Evolutionary conservation across 345 rosid species (phyloP), one percentile per base, ranked within the genome.

Genomic region (Eucalyptus viminalis): DNA sequence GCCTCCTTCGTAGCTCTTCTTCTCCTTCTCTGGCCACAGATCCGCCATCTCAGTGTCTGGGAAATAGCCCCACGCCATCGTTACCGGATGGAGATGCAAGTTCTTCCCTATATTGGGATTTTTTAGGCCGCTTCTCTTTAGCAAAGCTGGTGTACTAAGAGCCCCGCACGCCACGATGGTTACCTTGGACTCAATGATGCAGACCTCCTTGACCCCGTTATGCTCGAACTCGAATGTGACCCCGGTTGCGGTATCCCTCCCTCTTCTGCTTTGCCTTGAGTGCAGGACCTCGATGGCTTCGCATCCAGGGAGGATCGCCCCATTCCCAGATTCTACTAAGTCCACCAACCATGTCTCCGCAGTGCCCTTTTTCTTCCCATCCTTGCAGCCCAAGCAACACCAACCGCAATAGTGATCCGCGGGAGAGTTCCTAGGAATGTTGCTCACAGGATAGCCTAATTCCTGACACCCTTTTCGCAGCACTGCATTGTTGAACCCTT

Each of bases 51-150:
- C 45, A 6, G 81, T 8, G 34, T 93, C 94, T 1, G 97, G 97
- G 76, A 96, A 96, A 88, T 95, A 94, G 54, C 98, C 99, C 98
- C 99, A 97, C 5, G 95, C 96, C 97, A 97, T 96, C 83, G 97
- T 90, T 65, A 96, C 98, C 1, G 98, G 98, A 90, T 97, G 99
- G 88, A 96, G 93, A 90, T 92, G 96, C 88, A 97, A 88, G 88
- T 96, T 93, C 69, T 89, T 95, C 17, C 98, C 98, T 22, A 97
- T 96, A 92, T 94, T 94, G 4, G 90, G 58, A 86, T 95, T 97
- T 93, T 88, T 94, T 53, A 97, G 89, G 37, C 98, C 97, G 47
- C 98, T 95, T 72, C 87, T 93, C 89, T 89, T 92, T 50, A 97
- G 87, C 89, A 96, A 87, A 51, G 90, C 72, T 2, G 98, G 98